Conservation (phyloP, 768 basidiomycete genomes). For the Phallus indusiatus region DNA sequence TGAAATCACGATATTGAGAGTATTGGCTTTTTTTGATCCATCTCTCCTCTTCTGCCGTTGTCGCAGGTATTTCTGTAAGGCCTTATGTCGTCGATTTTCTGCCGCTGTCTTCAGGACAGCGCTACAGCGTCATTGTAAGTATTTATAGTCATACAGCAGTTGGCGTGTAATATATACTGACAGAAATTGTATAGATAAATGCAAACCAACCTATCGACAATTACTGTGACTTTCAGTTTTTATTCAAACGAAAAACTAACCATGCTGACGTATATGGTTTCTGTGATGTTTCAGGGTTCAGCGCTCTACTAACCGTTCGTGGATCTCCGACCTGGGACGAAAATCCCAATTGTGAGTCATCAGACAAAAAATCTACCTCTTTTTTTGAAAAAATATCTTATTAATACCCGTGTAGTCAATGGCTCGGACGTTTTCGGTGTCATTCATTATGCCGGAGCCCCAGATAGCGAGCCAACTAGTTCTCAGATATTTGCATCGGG, state of each 20-base stretch:
- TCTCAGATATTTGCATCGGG: slow-evolving; percentile 12
- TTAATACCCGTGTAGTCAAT: too few species aligned
- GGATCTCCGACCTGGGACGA: too few species aligned
- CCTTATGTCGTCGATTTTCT: slow-evolving; percentile 18
- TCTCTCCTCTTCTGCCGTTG: slow-evolving; percentile 8
- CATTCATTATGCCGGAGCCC: background rate
- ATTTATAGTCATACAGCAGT: background rate
- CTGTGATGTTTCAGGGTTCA: slow-evolving; percentile 12
- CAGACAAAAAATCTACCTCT: too few species aligned
- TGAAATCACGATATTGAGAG: slow-evolving; percentile 19
- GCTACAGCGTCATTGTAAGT: slow-evolving; percentile 22
- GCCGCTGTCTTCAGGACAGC: slow-evolving; percentile 19
- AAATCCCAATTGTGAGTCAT: too few species aligned
- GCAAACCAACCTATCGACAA: slow-evolving; percentile 15
- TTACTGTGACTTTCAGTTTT: slow-evolving; percentile 8
- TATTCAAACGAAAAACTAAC: too few species aligned
- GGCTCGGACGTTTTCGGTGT: background rate
- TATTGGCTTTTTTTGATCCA: background rate
- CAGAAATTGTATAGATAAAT: slow-evolving; percentile 12
- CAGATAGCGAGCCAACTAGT: slow-evolving; percentile 8
- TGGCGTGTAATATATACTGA: too few species aligned
- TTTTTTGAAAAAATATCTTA: too few species aligned
- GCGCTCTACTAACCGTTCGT: slow-evolving; percentile 7
- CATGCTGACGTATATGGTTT: background rate
- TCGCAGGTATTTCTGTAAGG: slow-evolving; percentile 4